A percentile compares a stretch with the other conserved stretches of the same genome.
Evolutionary conservation across 371 early-diverging fungal genomes (phyloP).

Genomic region (Mortierella sp.): DNA sequence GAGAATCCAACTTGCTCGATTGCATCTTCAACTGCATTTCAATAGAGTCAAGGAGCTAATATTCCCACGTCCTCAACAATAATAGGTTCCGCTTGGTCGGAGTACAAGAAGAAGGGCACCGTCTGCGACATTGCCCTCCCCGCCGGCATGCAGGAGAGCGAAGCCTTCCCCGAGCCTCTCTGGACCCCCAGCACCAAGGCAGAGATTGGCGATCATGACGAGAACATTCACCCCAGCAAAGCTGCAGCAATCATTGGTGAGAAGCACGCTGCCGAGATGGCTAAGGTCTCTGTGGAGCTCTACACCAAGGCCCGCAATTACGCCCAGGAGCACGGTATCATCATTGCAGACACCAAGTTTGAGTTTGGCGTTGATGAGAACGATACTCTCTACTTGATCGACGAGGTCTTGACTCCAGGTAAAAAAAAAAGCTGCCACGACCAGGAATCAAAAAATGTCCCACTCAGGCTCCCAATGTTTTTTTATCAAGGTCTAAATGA

Average conservation of each 20-base stretch:
- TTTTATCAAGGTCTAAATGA: background rate
- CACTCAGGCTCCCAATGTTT: background rate
- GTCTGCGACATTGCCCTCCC: conserved; percentile 94
- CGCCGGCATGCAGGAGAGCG: conserved; percentile 84
- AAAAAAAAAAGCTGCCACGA: conserved; percentile 11
- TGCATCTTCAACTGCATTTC: background rate
- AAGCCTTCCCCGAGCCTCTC: conserved; percentile 85
- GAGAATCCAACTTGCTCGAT: background rate
- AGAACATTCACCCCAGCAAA: conserved; percentile 96
- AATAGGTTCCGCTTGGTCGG: conserved; percentile 94
- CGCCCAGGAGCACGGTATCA: conserved; percentile 89
- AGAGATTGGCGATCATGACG: conserved; percentile 97
- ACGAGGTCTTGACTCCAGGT: conserved; percentile 98
- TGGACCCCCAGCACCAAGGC: conserved; percentile 99
- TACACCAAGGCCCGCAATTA: conserved; percentile 87
- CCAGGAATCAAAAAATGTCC: background rate
- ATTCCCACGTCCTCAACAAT: background rate
- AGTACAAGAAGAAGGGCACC: conserved; percentile 93
- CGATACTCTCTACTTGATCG: conserved; percentile 87
- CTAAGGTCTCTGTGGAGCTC: conserved; percentile 69
- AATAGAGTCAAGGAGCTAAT: background rate
- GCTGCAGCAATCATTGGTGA: conserved; percentile 90
- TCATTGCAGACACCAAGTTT: conserved; percentile 99
- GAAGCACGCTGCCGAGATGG: conserved; percentile 76
- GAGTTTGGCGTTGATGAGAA: conserved; percentile 96